Base-by-base conservation (phyloP, 768 basidiomycete genomes). In the Leccinellum albellum region DNA sequence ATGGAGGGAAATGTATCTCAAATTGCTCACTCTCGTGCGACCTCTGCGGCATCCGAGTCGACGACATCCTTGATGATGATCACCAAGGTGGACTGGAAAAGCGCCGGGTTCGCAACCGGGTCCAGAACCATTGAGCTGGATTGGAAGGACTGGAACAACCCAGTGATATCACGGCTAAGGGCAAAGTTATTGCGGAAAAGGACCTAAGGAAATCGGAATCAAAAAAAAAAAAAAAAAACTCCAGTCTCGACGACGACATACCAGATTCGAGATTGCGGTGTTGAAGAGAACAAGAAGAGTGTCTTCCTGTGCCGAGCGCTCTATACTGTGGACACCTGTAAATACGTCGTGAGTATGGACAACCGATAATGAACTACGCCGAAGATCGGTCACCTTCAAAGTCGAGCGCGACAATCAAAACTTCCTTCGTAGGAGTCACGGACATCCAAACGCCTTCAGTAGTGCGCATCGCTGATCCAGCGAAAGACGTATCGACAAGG, bases 371-470 rank as follows among this genome's bases (percentile, higher is more conserved):
- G 17, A 14, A 7, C 15, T 3, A 20, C 13, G 35, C 13, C 5
- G n/a, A n/a, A n/a, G n/a, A n/a, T 4, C 2, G 9, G 33, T 52
- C 44, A 78, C 85, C 85, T 77, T 86, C 85, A 57, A 86, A 86
- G 59, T 86, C 85, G 10, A 86, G 74, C 4, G 85, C 79, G 1
- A 86, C 83, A n/a, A 86, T 70, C 17, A 86, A 64, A 3, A 67
- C 69, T 6, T 83, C 78, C 26, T 79, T 72, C 0, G 85, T 84
- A 0, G 85, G 85, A 2, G 84, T 83, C 15, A 81, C 81, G 1
- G 83, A 85, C 78, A 85, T 80, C 84, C 84, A 85, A 24, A 86
- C 81, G n/a, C 84, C 84, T 70, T 84, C 82, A 61, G 81, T 85
- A 5, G 82, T 84, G 31, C 82, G 71, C 82, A 86, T 84, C 0